phyloP scores from a whole-genome alignment of 2,329 filamentous ascomycete species.

The Alternaria sp. region DNA sequence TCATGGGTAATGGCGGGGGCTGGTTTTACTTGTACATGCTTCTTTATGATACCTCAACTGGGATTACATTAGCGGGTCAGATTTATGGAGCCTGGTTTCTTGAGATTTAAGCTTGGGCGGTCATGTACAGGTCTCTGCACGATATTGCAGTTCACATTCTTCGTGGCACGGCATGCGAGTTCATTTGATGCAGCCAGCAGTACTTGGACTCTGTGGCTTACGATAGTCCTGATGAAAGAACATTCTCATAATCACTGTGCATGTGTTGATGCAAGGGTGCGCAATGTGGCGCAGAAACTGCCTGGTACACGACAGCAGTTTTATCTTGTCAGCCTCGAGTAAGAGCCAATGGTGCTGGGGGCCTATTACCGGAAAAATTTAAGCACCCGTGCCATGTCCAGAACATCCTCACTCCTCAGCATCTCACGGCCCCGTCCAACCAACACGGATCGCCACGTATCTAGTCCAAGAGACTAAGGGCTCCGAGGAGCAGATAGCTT shows the following conservation, averaged over 20 bases:
- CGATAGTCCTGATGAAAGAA: background rate
- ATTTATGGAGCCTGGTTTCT: constrained; percentile 30
- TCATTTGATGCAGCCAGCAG: background rate
- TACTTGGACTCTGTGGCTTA: background rate
- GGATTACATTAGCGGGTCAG: constrained; percentile 27
- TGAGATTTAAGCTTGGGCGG: constrained; percentile 22
- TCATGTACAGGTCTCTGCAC: constrained; percentile 31
- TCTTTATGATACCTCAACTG: constrained; percentile 34
- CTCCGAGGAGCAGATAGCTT: background rate
- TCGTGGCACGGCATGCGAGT: constrained; percentile 20
- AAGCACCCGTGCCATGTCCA: background rate
- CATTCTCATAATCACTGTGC: background rate
- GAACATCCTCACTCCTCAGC: constrained; percentile 1
- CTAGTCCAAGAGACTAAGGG: background rate
- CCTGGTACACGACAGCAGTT: constrained; percentile 14
- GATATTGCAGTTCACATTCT: constrained; percentile 28
- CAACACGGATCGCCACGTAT: constrained; percentile 2
- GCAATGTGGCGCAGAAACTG: constrained; percentile 17
- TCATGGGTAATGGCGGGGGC: constrained; percentile 19
- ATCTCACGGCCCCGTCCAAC: background rate
- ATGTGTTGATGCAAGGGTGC: constrained; percentile 5
- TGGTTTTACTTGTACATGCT: constrained; percentile 21
- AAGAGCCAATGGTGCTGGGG: background rate
- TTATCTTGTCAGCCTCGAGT: constrained; percentile 11
- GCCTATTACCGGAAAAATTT: background rate